Conservation (phyloP, 2,329 filamentous ascomycete genomes). For the Alternaria postmessia region DNA sequence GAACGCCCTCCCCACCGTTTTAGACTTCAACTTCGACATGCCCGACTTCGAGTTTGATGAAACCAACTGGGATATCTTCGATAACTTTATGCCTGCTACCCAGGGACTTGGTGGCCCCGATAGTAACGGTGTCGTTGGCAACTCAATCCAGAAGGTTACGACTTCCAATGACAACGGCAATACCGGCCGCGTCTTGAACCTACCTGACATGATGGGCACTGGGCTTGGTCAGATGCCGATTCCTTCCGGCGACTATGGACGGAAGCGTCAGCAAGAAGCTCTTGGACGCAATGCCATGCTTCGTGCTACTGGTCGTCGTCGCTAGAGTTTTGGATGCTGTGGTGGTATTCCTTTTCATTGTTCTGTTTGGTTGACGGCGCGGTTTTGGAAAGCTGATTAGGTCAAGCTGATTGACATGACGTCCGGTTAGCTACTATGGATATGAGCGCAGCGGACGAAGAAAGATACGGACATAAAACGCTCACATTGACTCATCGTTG, state of each 20-base stretch:
- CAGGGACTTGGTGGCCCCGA: not conserved
- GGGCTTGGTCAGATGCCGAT: conserved; percentile 3
- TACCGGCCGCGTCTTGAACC: not conserved
- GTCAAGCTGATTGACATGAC: not conserved
- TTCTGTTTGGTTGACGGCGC: not conserved
- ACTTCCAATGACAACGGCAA: conserved; percentile 3
- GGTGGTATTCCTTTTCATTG: not conserved
- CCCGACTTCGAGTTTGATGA: not conserved
- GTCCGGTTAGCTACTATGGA: not conserved
- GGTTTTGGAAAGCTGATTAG: not conserved
- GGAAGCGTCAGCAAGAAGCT: conserved; percentile 28
- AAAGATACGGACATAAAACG: not conserved
- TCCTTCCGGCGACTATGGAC: conserved; percentile 9
- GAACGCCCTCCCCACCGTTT: not conserved
- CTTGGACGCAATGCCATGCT: conserved; percentile 23
- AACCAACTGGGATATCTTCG: not conserved
- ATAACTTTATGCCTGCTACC: not conserved
- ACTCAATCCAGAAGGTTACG: not conserved
- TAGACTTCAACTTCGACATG: not conserved
- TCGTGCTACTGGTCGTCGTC: conserved; percentile 10
- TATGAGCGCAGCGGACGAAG: not conserved
- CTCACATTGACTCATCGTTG: not conserved
- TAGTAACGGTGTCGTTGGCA: conserved; percentile 3
- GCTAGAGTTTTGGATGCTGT: conserved; percentile 8
- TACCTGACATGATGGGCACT: not conserved